Evolutionary conservation across 2,329 filamentous ascomycete species (phyloP), one percentile per base, ranked within the genome.

Genomic region (Orbilia quercus): DNA sequence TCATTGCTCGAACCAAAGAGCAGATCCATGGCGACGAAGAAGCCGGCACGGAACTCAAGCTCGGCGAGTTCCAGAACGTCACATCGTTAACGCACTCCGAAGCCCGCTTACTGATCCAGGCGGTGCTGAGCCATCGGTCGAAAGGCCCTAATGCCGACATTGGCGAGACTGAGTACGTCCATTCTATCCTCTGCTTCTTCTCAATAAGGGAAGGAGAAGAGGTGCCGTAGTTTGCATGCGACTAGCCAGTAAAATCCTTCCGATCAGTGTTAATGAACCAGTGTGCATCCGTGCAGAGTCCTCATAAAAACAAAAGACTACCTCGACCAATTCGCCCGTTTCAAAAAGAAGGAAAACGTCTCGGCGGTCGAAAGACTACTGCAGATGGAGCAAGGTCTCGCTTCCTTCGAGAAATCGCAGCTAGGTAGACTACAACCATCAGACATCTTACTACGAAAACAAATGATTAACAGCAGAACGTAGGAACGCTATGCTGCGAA

Each of bases 321-420:
- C 82, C 88, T 98, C 60, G 92, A 96, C 78, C 89, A 92, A 75
- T 99, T 99, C 82, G 90, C 93, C 16, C 91, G 95, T 36, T 98
- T 98, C 86, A 96, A 96, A 83, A 89, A 93, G 78, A 92, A 94
- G 81, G 91, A 96, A 81, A 95, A 95, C 77, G 91, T 96, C 79
- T 91, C 96, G 82, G 91, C 92, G n/a, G 92, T 98, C 31, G 92
- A 96, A 82, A 88, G 91, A 71, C 84, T 97, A 77, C 85, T 97
- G 75, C 90, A 90, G 76, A 87, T 89, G 69, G 90, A 92, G 79
- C 87, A 88, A 75, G 88, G 92, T 80, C 84, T 99, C 77, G 91
- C 91, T 79, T 91, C 92, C 80, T 98, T 98, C 80, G 95, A 99
- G 85, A 88, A 92, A 78, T 93, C 92, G 47, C 92, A 97, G 82